Base-by-base conservation (phyloP, 2,329 filamentous ascomycete genomes). In the Clonostachys solani region DNA sequence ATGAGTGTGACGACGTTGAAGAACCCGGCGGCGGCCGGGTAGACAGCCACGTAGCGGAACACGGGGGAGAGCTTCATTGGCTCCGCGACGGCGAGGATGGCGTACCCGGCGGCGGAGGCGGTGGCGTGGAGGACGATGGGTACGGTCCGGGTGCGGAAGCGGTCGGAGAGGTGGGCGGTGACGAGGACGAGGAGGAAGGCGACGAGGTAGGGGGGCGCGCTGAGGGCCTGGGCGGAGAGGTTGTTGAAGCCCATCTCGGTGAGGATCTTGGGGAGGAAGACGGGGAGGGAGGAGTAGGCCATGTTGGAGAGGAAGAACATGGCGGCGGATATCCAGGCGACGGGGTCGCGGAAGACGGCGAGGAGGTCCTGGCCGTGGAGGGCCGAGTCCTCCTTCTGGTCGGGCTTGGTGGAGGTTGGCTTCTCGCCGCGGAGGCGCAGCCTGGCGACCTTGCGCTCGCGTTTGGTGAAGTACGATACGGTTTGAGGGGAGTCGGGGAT, bases 231-330 rank as follows among this genome's bases (percentile, higher is more conserved):
- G 0, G 89, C 80, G 4, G 79, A 69, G 3, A 87, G 67, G 2
- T 78, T 66, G 35, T 80, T 75, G 67, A 89, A 86, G 49, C 87
- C 87, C 89, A 95, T 83, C 60, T 85, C 80, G 50, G 75, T 72
- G 42, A 95, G 77, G 52, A 95, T 89, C 19, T 87, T 90, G 35
- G 90, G 90, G 4, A 95, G 77, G 62, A 95, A 95, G 43, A 94
- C 88, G 4, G 91, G 91, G 61, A 95, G 83, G 18, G 87, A 92
- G 59, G 84, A 84, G 71, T 95, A 96, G 12, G 90, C 87, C 62
- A 95, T 86, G 66, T 96, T 95, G 60, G 87, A 84, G 64, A 86
- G 82, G 72, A 95, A 91, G 73, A 95, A 89, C 80, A 95, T 95
- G 56, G 81, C 66, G 1, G 89, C 86, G 5, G 87, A 87, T 40